A percentile compares a stretch with the other conserved stretches of the same genome.
phyloP scores from a whole-genome alignment of 768 basidiomycete genomes.

The Termitomyces sp. region DNA sequence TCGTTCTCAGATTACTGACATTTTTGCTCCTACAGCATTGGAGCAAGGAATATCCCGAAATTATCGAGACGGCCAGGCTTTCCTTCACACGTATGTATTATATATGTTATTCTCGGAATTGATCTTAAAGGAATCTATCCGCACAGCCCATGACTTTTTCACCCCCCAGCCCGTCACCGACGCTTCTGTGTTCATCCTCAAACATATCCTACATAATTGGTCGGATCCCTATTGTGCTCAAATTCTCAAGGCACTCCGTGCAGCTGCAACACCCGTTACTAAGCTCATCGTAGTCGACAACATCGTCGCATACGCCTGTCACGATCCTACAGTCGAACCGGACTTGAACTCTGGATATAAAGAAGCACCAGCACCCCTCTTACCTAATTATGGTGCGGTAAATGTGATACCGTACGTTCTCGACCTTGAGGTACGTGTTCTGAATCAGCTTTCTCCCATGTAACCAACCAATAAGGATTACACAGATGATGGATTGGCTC shows the following conservation, averaged over 20 bases:
- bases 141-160: conserved; percentile 36
- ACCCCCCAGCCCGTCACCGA: conserved; percentile 32
- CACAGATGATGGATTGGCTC: conserved; percentile 16
- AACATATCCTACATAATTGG: conserved; percentile 40
- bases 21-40: conserved; percentile 1
- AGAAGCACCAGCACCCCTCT: background rate
- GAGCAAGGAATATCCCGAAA: conserved; percentile 7
- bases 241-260: conserved; percentile 25
- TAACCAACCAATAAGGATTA: no score
- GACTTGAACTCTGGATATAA: background rate
- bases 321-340: background rate
- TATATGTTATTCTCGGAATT: background rate
- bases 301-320: conserved; percentile 29
- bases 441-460: no score
- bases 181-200: conserved; percentile 36
- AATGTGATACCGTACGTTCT: conserved; percentile 7
- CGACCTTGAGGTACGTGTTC: background rate
- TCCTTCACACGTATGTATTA: conserved; percentile 3
- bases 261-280: conserved; percentile 31
- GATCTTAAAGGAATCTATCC: background rate
- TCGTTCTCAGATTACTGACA: background rate
- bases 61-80: conserved; percentile 2
- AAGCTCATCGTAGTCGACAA: conserved; percentile 38
- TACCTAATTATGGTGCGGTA: conserved; percentile 11
- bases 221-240: conserved; percentile 27